phyloP scores from a whole-genome alignment of 2,329 filamentous ascomycete genomes.

The Penicillium glabrum region DNA sequence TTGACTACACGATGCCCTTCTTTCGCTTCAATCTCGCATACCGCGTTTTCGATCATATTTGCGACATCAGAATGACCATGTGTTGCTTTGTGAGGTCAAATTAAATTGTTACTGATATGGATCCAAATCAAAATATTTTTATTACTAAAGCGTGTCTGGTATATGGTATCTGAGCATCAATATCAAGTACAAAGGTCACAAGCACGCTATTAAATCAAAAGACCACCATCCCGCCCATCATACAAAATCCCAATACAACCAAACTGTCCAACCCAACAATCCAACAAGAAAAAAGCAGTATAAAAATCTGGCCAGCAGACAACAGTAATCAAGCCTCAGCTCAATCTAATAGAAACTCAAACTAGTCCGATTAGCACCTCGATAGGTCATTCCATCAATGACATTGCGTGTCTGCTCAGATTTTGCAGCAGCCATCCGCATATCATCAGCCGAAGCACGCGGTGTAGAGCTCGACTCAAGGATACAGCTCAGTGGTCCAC shows the following conservation, averaged over 20 bases:
- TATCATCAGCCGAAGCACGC: conserved; percentile 28
- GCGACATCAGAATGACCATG: background rate
- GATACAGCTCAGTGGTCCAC: conserved; percentile 31
- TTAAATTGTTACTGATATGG: background rate
- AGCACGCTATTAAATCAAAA: background rate
- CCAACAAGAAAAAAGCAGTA: conserved; percentile 1
- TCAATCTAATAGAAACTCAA: conserved; percentile 17
- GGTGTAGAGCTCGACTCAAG: conserved; percentile 22
- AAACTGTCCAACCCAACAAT: conserved; percentile 1
- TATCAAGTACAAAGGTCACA: background rate
- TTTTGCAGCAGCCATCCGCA: background rate
- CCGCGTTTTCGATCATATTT: background rate
- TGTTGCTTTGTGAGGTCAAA: background rate
- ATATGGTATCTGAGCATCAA: background rate
- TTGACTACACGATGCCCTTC: background rate
- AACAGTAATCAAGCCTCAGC: background rate
- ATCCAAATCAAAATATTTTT: background rate
- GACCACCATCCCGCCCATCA: background rate
- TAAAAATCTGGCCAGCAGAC: conserved; percentile 26
- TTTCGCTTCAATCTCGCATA: background rate
- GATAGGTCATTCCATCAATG: conserved; percentile 26
- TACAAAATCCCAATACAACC: conserved; percentile 3
- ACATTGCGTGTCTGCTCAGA: conserved; percentile 9
- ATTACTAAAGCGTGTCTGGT: background rate
- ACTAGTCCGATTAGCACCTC: conserved; percentile 33